phyloP scores from a whole-genome alignment of 768 basidiomycete species.

The Dentipellis fragilis region DNA sequence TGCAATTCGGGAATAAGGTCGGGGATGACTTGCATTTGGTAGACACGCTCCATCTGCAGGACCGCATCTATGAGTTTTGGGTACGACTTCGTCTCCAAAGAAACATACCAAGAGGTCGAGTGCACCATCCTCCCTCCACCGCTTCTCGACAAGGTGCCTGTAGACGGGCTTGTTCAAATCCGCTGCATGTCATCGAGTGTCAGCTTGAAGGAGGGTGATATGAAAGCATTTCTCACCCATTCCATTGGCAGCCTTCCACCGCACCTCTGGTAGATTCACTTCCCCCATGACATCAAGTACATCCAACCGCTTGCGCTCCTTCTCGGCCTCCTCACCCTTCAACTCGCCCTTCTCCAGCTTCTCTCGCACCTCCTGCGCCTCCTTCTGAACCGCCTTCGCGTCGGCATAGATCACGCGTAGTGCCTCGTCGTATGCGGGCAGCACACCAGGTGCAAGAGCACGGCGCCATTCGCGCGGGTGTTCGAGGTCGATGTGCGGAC shows the following conservation, averaged over 20 bases:
- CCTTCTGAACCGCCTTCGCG: slow-evolving; percentile 35
- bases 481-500: slow-evolving; percentile 42
- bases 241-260: slow-evolving; percentile 74
- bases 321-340: slow-evolving; percentile 13
- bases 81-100: no score
- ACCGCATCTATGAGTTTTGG: not conserved
- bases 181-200: slow-evolving; percentile 25
- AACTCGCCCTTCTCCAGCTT: slow-evolving; percentile 11
- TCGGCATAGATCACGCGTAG: slow-evolving; percentile 60
- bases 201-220: not conserved
- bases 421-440: slow-evolving; percentile 82
- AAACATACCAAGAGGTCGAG: slow-evolving; percentile 70
- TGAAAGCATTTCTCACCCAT: slow-evolving; percentile 42
- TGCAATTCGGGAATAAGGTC: slow-evolving; percentile 68
- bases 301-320: slow-evolving; percentile 30
- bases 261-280: slow-evolving; percentile 72
- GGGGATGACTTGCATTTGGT: slow-evolving; percentile 87
- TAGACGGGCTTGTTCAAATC: slow-evolving; percentile 63
- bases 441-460: slow-evolving; percentile 48
- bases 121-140: slow-evolving; percentile 77
- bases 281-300: slow-evolving; percentile 73
- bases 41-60: slow-evolving; percentile 79
- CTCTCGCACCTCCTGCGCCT: slow-evolving; percentile 30
- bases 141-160: slow-evolving; percentile 72
- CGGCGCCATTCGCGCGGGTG: slow-evolving; percentile 54